Conservation (phyloP, 345 rosid genomes). For the Linum trigynum region DNA sequence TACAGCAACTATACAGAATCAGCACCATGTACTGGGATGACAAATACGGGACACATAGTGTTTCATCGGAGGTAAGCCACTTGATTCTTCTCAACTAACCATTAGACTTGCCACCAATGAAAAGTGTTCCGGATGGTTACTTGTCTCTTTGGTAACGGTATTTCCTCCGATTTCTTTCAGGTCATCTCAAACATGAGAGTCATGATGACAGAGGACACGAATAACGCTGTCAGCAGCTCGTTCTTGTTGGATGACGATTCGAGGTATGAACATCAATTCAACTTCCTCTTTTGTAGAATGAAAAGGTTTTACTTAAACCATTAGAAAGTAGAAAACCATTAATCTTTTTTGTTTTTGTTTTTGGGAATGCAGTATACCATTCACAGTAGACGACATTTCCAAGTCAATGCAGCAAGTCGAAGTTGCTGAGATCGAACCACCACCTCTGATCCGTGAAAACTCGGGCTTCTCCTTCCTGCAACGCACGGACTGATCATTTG, state of each 20-base stretch:
- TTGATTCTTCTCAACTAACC: background rate
- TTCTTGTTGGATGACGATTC: constrained; percentile 9
- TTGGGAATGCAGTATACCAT: constrained; percentile 6
- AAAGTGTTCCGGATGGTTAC: too few relatives aligned
- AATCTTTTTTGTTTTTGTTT: background rate
- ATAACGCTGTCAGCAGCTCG: constrained; percentile 10
- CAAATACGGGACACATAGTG: constrained; percentile 9
- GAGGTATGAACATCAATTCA: background rate
- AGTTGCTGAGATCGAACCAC: constrained; percentile 7
- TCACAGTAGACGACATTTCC: constrained; percentile 7
- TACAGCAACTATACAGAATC: constrained; percentile 10
- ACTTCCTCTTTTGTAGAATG: background rate
- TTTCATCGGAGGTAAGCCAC: constrained; percentile 3
- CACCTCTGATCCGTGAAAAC: constrained; percentile 12
- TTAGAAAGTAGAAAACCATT: background rate
- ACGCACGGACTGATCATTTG: background rate
- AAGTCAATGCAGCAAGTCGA: constrained; percentile 9
- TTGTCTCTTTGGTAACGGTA: background rate
- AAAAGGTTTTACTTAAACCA: background rate
- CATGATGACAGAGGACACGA: constrained; percentile 10
- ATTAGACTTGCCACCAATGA: background rate
- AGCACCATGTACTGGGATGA: constrained; percentile 14
- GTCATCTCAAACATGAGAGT: constrained; percentile 10
- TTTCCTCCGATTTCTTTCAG: constrained; percentile 1
- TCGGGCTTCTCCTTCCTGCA: constrained; percentile 11